Percentiles rank a stretch among this genome's conserved stretches.
These are phyloP conservation scores for Cutaneotrichosporon sp. DNA, from an alignment of 1,284 basidiomycete genomes.

Conservation along the genomic window DNA sequence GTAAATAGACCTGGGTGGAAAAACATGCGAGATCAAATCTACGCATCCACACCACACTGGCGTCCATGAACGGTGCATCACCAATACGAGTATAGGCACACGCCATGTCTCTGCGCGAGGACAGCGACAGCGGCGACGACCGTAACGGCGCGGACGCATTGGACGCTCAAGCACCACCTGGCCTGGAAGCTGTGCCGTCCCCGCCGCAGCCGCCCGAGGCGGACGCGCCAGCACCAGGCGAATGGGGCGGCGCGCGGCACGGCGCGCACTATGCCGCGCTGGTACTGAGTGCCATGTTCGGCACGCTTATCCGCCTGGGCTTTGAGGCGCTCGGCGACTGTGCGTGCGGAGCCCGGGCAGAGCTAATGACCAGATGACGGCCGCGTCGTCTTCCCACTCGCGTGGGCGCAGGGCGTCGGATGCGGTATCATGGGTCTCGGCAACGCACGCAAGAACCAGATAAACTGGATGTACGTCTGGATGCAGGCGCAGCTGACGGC, in stretches of 20 bases:
- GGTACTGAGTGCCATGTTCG: conserved; percentile 69
- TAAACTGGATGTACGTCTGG: conserved; percentile 69
- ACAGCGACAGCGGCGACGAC: too few species aligned
- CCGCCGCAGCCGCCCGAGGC: too few species aligned
- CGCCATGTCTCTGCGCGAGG: too few species aligned
- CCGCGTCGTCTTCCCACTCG: conserved; percentile 69
- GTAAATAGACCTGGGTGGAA: too few species aligned
- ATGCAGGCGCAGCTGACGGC: neutral
- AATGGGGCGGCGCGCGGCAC: conserved; percentile 11
- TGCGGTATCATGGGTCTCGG: conserved; percentile 87
- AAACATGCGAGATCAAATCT: too few species aligned
- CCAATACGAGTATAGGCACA: too few species aligned
- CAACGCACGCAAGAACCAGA: conserved; percentile 61
- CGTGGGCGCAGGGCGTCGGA: conserved; percentile 82
- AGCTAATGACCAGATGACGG: conserved; percentile 53
- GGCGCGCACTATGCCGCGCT: conserved; percentile 55
- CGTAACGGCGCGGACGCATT: too few species aligned
- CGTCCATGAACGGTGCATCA: too few species aligned
- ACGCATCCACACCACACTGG: too few species aligned
- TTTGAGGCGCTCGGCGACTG: conserved; percentile 58
- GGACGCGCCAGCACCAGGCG: neutral
- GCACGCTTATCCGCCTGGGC: conserved; percentile 71
- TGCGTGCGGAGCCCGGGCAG: conserved; percentile 16
- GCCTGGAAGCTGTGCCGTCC: too few species aligned
- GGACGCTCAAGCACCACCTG: too few species aligned